phyloP scores from a whole-genome alignment of 225 moss, liverwort and hornwort species.

The Ulota crispa region DNA sequence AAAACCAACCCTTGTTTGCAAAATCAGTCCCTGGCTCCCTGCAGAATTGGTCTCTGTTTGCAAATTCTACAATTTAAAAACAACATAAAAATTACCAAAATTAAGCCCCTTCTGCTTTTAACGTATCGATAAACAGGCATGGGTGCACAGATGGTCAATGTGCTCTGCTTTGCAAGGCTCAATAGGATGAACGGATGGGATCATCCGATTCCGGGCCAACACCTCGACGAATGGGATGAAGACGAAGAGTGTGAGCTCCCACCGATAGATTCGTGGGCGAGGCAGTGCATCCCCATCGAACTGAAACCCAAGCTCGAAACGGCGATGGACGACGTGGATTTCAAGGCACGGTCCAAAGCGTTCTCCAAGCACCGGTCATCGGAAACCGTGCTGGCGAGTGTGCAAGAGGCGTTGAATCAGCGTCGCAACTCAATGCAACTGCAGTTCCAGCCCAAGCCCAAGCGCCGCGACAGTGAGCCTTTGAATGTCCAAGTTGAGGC shows the following conservation, averaged over 20 bases:
- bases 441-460: conserved; percentile 19
- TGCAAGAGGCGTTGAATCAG: conserved; percentile 7
- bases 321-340: rapidly evolving
- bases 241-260: conserved; percentile 36
- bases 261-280: conserved; percentile 44
- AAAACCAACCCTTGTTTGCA: too few species aligned
- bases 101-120: too few species aligned
- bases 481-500: conserved; percentile 4
- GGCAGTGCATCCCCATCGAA: conserved; percentile 45
- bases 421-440: conserved; percentile 35
- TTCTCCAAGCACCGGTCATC: background rate
- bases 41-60: too few species aligned
- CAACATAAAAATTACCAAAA: too few species aligned
- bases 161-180: conserved; percentile 39
- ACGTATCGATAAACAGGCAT: conserved; percentile 21
- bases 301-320: rapidly evolving
- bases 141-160: conserved; percentile 54
- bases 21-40: too few species aligned
- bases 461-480: background rate
- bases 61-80: too few species aligned
- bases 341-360: background rate
- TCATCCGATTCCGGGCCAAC: conserved; percentile 40
- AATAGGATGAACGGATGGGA: conserved; percentile 47
- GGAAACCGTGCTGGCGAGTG: background rate
- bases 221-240: conserved; percentile 47